Conservation (phyloP, 257 asterid species). For the Prunella vulgaris region DNA sequence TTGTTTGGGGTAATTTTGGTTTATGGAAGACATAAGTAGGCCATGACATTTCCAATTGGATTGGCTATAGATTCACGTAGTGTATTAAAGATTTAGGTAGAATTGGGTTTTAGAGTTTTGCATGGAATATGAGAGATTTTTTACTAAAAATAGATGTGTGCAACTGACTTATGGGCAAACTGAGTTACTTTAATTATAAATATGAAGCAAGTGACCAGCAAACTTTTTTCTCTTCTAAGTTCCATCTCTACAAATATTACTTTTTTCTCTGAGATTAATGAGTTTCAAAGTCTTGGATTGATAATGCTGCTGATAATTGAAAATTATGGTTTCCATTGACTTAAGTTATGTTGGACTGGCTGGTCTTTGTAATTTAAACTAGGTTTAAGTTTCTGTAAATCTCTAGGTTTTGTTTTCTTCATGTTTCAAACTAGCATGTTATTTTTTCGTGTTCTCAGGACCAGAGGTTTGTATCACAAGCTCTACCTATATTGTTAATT, state of each 20-base stretch:
- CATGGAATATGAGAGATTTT: neutral
- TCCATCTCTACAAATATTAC: neutral
- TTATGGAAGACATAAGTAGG: neutral
- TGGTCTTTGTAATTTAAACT: neutral
- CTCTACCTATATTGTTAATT: slow-evolving; percentile 10
- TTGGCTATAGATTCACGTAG: neutral
- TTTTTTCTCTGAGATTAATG: neutral
- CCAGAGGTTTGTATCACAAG: neutral
- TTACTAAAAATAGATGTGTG: neutral
- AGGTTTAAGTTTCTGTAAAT: neutral
- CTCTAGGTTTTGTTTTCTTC: neutral
- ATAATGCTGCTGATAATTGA: neutral
- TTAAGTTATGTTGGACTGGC: neutral
- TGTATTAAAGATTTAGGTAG: neutral
- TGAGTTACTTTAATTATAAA: neutral
- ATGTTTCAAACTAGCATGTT: neutral
- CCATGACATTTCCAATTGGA: neutral
- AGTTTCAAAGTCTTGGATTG: neutral
- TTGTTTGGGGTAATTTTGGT: neutral
- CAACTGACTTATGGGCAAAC: neutral
- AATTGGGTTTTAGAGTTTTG: neutral
- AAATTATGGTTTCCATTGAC: neutral
- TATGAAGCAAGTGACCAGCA: neutral
- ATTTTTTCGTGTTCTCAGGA: neutral
- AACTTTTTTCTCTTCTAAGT: neutral